Evolutionary conservation across 2,329 filamentous ascomycete species (phyloP).

Genomic region (Trichoderma atroviride): DNA sequence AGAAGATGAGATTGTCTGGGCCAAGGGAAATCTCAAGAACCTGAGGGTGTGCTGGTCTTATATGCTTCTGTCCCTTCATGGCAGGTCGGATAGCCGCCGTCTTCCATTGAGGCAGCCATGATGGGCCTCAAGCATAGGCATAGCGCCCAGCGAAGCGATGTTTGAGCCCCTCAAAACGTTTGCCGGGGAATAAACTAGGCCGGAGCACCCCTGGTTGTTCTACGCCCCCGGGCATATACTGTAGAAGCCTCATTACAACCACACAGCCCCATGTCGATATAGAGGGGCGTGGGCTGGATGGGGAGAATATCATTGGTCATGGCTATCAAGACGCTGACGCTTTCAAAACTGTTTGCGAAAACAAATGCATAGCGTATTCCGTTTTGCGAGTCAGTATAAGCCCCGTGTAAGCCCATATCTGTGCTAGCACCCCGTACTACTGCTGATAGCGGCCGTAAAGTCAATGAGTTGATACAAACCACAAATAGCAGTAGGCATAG

Average conservation of each 20-base stretch:
- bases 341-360: slow-evolving; percentile 1
- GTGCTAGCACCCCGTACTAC: neutral
- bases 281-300: slow-evolving; percentile 7
- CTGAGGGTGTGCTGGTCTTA: slow-evolving; percentile 16
- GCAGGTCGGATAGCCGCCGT: neutral
- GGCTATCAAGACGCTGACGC: slow-evolving; percentile 6
- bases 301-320: neutral
- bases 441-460: neutral
- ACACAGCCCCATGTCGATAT: neutral
- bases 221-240: neutral
- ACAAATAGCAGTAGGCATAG: neutral
- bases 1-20: neutral
- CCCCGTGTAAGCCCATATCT: neutral
- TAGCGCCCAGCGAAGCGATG: slow-evolving; percentile 1
- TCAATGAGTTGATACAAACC: neutral
- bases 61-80: slow-evolving; percentile 2
- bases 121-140: neutral
- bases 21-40: neutral
- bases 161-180: slow-evolving; percentile 12
- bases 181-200: neutral
- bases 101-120: neutral
- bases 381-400: neutral
- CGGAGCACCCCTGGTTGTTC: slow-evolving; percentile 11
- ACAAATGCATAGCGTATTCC: neutral
- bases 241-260: neutral